Evolutionary conservation across 2,329 filamentous ascomycete genomes (phyloP), one percentile per base, ranked within the genome.

Genomic region (Myriosclerotinia duriaeana): DNA sequence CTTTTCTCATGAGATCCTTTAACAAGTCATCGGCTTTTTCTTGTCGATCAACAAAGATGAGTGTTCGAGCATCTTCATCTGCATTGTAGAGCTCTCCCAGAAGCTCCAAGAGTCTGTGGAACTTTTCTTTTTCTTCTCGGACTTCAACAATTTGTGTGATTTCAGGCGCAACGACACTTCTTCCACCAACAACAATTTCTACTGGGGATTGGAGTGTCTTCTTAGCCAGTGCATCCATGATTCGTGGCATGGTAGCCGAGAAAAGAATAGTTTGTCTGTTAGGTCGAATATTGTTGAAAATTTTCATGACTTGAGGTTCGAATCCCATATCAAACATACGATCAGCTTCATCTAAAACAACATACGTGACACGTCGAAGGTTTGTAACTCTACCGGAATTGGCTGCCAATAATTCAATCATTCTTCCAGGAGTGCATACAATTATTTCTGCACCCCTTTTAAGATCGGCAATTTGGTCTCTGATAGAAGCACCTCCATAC

Each of bases 311-410:
- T 78, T 99, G 95, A 2, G 95, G 94, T 79, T 97, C 94, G 75
- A 99, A 99, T 17, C 95, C 95, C 95, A 99, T 98, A 77, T 99
- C 95, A 76, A 98, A 97, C 95, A 99, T 98, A 69, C 95, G 90
- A 78, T 99, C 95, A 58, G 95, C 95, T 79, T 99, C 95, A 76
- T 99, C 95, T 50, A 99, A 85, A 14, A 99, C 95, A 34, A 97
- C 88, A 77, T 98, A 99, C 0, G 92, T 95, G 15, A 97, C 92
- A 70, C 95, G 86, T 72, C 86, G 88, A 66, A 99, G 83, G 74
- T 96, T 98, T 15, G 94, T 96, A 12, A 98, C 93, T 69, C 93
- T 87, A n/a, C 94, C 94, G 71, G 91, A 89, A 76, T 98, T 99
- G 62, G 93, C 93, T 52, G 93, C 92, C 42, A 99, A 82, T 22